Percentiles rank a stretch among this genome's conserved stretches.
Conservation (phyloP, 345 rosid species). For the Ricinus communis region DNA sequence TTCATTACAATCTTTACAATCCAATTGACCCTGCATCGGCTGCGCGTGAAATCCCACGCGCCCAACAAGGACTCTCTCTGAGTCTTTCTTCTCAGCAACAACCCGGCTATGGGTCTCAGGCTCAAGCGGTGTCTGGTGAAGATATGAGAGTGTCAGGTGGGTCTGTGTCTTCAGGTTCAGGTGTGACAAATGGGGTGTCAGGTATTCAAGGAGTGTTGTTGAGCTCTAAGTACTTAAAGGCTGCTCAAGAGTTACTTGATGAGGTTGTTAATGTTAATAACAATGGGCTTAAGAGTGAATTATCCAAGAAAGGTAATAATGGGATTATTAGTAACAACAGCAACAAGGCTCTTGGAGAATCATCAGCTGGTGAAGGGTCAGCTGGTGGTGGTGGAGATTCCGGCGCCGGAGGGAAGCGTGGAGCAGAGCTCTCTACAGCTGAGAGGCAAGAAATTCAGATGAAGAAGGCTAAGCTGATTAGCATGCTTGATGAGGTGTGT, state of each 20-base stretch:
- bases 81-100: slow-evolving; percentile 82
- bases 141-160: slow-evolving; percentile 53
- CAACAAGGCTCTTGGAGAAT: slow-evolving; percentile 51
- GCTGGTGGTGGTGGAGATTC: slow-evolving; percentile 48
- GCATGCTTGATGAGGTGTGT: slow-evolving; percentile 90
- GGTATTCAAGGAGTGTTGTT: slow-evolving; percentile 60
- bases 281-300: slow-evolving; percentile 33
- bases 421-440: slow-evolving; percentile 62
- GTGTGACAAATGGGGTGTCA: slow-evolving; percentile 63
- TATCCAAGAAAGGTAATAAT: slow-evolving; percentile 42
- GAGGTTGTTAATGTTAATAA: slow-evolving; percentile 83
- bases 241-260: slow-evolving; percentile 88
- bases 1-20: slow-evolving; percentile 73
- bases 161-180: slow-evolving; percentile 71
- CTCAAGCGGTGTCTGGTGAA: slow-evolving; percentile 39
- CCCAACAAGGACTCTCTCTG: slow-evolving; percentile 74
- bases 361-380: slow-evolving; percentile 50
- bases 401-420: slow-evolving; percentile 46
- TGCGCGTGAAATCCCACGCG: slow-evolving; percentile 76
- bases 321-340: slow-evolving; percentile 30
- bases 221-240: slow-evolving; percentile 94
- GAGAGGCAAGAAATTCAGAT: slow-evolving; percentile 98
- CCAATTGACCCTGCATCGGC: slow-evolving; percentile 42
- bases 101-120: slow-evolving; percentile 51
- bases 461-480: slow-evolving; percentile 89